Evolutionary conservation across 352 stramenopile genomes (phyloP), one percentile per base, ranked within the genome.

Genomic region (Elongisporangium senticosum): DNA sequence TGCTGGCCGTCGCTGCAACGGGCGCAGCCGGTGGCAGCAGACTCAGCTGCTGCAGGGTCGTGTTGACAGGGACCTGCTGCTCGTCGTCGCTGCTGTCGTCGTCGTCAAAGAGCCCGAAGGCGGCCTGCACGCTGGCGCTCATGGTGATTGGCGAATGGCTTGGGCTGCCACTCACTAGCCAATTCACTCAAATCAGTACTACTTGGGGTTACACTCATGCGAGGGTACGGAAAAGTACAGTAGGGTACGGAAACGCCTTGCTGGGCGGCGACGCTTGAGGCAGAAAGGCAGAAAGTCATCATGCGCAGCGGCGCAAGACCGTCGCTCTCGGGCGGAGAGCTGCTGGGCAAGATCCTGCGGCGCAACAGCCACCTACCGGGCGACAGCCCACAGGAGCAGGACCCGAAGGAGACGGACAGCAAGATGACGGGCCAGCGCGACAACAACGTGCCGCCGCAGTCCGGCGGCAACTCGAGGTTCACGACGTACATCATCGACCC

Each of bases 91-190:
- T 81, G 63, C 78, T 88, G 72, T 72, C 87, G 65, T 90, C 80
- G 67, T 89, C 81, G 67, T 93, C 83, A 59, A 93, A 93, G 74
- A 93, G 79, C 55, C 72, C 77, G 62, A 93, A 93, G 22, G 83
- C 83, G 47, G 77, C 77, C 65, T 89, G 68, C 57, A 90, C 73
- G 7, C 69, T 79, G 50, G 71, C 67, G 52, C 78, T 90, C n/a
- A 66, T 53, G 24, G 15, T 24, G 49, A 49, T 47, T 63, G 64
- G 49, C 43, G 66, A 49, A 60, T 64, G 17, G 28, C 22, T 19
- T 22, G 14, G 22, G 19, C 49, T 19, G 15, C 19, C 20, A 11
- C 11, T 43, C 33, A 43, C 33, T 43, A 17, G 11, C 0, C 33
- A 15, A 10, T 43, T 43, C 33, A 43, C 33, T 43, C 33, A 43